Percentiles rank a stretch among this genome's conserved stretches.
These are phyloP conservation scores for Globisporangium cylindrosporum DNA, from an alignment of 352 stramenopile genomes.

Conservation along the genomic window DNA sequence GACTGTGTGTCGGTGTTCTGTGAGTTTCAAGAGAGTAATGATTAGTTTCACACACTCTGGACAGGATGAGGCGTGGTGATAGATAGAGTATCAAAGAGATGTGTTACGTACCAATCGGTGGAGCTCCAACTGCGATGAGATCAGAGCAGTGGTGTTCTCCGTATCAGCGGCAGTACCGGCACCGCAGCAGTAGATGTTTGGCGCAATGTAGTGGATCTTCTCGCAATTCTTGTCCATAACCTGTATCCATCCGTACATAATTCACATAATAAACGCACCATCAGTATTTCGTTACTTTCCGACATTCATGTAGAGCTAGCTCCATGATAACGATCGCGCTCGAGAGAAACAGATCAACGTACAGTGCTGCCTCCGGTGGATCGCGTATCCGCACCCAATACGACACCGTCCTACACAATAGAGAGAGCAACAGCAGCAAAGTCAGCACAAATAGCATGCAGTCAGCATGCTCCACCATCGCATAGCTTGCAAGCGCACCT, in stretches of 20 bases:
- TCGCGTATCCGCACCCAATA: conserved; percentile 97
- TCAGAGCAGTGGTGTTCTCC: conserved; percentile 89
- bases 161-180: conserved; percentile 97
- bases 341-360: conserved; percentile 3
- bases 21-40: neutral
- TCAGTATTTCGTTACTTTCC: neutral
- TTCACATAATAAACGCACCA: neutral
- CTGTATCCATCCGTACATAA: conserved; percentile 15
- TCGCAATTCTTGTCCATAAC: conserved; percentile 99
- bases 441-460: neutral
- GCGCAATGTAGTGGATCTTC: conserved; percentile 99
- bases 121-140: conserved; percentile 93
- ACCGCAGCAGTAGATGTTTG: conserved; percentile 99
- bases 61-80: neutral
- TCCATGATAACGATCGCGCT: too few species aligned
- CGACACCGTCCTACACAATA: conserved; percentile 85
- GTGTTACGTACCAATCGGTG: conserved; percentile 84
- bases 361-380: conserved; percentile 93
- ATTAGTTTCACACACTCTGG: neutral
- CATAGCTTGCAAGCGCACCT: conserved; percentile 30
- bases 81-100: neutral
- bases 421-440: neutral
- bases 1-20: conserved; percentile 84
- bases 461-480: neutral
- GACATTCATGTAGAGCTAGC: too few species aligned